Evolutionary conservation across 2,329 filamentous ascomycete genomes (phyloP), one percentile per base, ranked within the genome.

Genomic region (Alternaria viburni): DNA sequence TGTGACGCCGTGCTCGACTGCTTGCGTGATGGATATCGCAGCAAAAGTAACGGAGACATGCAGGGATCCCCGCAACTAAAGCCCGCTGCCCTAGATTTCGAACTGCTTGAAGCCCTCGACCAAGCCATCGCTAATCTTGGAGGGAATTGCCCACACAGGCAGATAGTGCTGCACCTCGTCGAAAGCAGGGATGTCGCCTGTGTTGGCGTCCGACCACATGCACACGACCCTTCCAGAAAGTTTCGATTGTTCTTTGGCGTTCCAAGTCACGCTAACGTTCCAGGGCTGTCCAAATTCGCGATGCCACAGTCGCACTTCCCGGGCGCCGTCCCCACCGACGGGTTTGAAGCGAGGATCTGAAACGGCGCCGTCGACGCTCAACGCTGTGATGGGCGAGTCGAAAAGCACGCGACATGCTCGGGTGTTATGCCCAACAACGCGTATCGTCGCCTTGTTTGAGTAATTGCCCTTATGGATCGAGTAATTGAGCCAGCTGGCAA

Each of bases 141-240:
- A 89, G 26, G 93, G 84, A 10, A 90, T 89, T 7, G 89, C 88
- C 96, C 96, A 99, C 5, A 84, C 82, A 1, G 96, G 96, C 69
- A 89, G 86, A 80, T 89, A 97, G 76, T 89, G 86, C 69, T 87
- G 83, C 52, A 92, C 84, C 80, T 98, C 94, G 70, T 96, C 91
- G 55, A 95, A 86, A 1, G 94, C 94, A 0, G 95, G 94, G 51
- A 98, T 93, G 1, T 85, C 85, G 4, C 88, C 90, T 36, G 83
- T 81, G 74, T 97, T 97, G 47, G 88, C 89, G 81, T 99, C 96
- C 72, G 91, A 93, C 93, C 94, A 98, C 30, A 92, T 83, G 80
- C 96, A 98, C 15, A 90, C 85, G 1, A 94, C 88, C 32, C 83
- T 86, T 1, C 93, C 92, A 67, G 77, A 78, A 74, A 74, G 69